These are phyloP conservation scores for Blakeslea trispora DNA, from an alignment of 371 early-diverging fungal genomes.

Conservation along the genomic window DNA sequence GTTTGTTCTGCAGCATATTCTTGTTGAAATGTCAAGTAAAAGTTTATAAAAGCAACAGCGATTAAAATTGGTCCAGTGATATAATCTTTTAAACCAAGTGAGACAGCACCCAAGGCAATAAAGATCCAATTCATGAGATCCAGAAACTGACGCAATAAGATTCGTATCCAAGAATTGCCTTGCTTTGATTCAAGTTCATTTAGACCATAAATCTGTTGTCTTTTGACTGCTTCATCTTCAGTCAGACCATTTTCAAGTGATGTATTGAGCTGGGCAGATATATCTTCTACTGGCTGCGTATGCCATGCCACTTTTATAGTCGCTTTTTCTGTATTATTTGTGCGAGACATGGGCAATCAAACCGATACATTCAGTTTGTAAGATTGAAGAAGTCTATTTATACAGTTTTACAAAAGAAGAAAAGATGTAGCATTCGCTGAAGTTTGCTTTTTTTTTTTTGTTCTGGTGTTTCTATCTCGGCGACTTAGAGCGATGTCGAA, in stretches of 20 bases:
- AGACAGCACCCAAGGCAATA: conserved; percentile 63
- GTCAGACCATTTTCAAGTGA: conserved; percentile 62
- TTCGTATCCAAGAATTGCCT: conserved; percentile 65
- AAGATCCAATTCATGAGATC: conserved; percentile 87
- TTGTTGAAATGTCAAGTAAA: conserved; percentile 83
- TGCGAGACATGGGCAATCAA: too few relatives aligned
- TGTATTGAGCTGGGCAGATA: conserved; percentile 6
- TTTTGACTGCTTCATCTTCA: conserved; percentile 46
- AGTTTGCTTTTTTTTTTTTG: too few relatives aligned
- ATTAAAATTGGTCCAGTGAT: conserved; percentile 72
- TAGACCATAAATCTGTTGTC: conserved; percentile 64
- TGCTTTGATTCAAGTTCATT: conserved; percentile 70
- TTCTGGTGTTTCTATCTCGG: too few relatives aligned
- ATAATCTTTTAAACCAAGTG: conserved; percentile 61
- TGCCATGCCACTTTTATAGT: conserved; percentile 6
- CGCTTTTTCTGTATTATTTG: too few relatives aligned
- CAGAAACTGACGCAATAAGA: conserved; percentile 76
- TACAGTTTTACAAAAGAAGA: too few relatives aligned
- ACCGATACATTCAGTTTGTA: too few relatives aligned
- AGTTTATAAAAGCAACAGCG: conserved; percentile 75
- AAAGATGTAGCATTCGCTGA: too few relatives aligned
- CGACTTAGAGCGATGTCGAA: too few relatives aligned
- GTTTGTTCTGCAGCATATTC: conserved; percentile 90
- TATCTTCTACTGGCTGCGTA: conserved; percentile 7
- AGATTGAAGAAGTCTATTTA: too few relatives aligned